A percentile compares a stretch with the other conserved stretches of the same genome.
These are phyloP conservation scores for Termitomyces sp. DNA, from an alignment of 1,284 basidiomycete genomes.

Conservation along the genomic window DNA sequence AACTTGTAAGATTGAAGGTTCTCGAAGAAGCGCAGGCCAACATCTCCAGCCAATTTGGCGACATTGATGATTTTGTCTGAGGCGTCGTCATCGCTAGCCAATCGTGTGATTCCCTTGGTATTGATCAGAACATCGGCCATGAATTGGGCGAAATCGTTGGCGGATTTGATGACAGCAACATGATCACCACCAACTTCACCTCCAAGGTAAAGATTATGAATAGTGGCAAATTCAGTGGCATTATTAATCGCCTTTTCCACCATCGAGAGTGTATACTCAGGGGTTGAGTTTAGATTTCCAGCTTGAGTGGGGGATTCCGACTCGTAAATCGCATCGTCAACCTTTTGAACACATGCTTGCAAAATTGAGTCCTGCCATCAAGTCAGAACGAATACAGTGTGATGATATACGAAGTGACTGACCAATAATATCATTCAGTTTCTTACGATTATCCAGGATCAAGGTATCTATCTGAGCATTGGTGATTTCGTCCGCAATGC, in stretches of 20 bases:
- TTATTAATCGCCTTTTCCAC: conserved; percentile 95
- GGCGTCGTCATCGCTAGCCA: conserved; percentile 87
- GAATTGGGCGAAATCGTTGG: conserved; percentile 94
- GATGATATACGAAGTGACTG: not conserved
- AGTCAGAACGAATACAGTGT: not conserved
- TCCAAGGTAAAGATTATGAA: conserved; percentile 89
- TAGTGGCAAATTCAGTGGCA: conserved; percentile 92
- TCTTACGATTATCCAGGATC: conserved; percentile 96
- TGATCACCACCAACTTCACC: conserved; percentile 90
- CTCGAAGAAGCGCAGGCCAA: conserved; percentile 88
- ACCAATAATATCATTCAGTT: conserved; percentile 97
- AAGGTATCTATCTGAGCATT: conserved; percentile 96
- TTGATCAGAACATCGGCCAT: conserved; percentile 89
- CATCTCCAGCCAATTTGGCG: conserved; percentile 86
- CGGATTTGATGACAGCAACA: conserved; percentile 96
- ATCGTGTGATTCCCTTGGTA: conserved; percentile 92
- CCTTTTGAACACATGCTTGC: conserved; percentile 93
- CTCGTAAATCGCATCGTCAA: conserved; percentile 97
- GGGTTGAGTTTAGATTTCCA: conserved; percentile 94
- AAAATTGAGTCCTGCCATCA: conserved; percentile 81
- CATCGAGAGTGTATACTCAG: conserved; percentile 97
- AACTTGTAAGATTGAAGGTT: conserved; percentile 96
- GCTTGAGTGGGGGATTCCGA: conserved; percentile 92
- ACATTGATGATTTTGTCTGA: conserved; percentile 84
- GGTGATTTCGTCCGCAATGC: conserved; percentile 82